Base-by-base conservation (phyloP, 441 rosid species). In the Croton setiger region DNA sequence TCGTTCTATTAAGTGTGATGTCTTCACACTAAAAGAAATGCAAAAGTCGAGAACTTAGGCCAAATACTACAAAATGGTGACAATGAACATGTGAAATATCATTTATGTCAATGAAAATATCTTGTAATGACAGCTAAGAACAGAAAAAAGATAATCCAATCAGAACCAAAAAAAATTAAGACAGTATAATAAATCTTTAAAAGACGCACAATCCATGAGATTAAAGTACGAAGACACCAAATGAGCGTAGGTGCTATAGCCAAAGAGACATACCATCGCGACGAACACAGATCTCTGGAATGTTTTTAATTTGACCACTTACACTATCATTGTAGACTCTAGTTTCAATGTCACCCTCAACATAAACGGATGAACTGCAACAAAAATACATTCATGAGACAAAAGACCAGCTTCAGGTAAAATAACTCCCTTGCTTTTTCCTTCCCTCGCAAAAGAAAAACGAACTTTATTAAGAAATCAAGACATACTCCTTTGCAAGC, bases 281-380 rank as follows among this genome's bases (percentile, higher is more conserved):
- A 27, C 98, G 98, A 74, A 95, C 60, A 75, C 99, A 88, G 44
- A 95, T 89, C 84, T 95, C 99, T 14, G 99, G 97, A 64, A 92
- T 75, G 72, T 81, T 82, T 79, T 89, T 92, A 35, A 95, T 87
- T 80, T 90, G 89, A 57, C 99, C 90, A 55, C 78, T 95, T 66
- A 95, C 85, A 82, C 96, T 92, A 80, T 89, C 96, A 76, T 92
- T 95, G 84, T 92, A 90, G 60, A 92, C 92, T 80, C 98, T 85
- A 36, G 84, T 83, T 82, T 95, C 98, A 64, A 90, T 92, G 43
- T 90, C 97, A 45, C 98, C 99, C 85, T 95, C 99, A 6, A 92
- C 93, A 79, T 88, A 95, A 71, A 92, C 98, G 8, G 93, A 74
- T 68, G 90, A 88, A 79, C 99, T 92, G 90, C 81, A 81, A 62